phyloP scores from a whole-genome alignment of 2,329 filamentous ascomycete genomes.

The Cryphonectria nitschkei region DNA sequence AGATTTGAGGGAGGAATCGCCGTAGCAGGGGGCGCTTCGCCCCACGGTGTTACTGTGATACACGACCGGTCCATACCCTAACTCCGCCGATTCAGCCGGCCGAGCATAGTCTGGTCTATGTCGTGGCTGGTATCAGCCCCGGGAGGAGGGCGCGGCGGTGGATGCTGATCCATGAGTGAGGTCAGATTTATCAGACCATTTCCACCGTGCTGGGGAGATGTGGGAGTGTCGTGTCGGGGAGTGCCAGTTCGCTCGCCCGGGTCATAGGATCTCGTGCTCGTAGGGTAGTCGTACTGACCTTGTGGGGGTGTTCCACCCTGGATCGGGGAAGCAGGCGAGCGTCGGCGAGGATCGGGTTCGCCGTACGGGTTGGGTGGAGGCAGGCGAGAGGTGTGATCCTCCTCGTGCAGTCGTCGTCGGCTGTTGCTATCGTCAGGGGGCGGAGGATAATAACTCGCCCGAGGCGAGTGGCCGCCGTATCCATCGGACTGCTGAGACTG shows the following conservation, averaged over 20 bases:
- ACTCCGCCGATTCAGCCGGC: conserved; percentile 49
- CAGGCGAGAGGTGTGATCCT: conserved; percentile 47
- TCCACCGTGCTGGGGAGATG: conserved; percentile 37
- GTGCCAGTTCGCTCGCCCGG: conserved; percentile 43
- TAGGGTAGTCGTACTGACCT: conserved; percentile 40
- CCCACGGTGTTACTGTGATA: neutral
- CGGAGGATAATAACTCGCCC: conserved; percentile 39
- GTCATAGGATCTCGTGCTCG: conserved; percentile 33
- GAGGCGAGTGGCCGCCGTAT: conserved; percentile 41
- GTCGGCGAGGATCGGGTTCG: conserved; percentile 54
- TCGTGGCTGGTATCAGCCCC: conserved; percentile 42
- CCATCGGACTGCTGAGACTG: conserved; percentile 23
- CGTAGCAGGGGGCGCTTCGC: neutral
- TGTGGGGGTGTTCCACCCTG: conserved; percentile 53
- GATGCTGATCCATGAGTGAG: conserved; percentile 51
- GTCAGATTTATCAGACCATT: conserved; percentile 53
- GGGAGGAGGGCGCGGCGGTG: conserved; percentile 29
- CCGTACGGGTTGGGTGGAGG: conserved; percentile 51
- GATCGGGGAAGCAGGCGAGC: conserved; percentile 53
- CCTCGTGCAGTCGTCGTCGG: conserved; percentile 44
- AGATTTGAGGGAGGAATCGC: neutral
- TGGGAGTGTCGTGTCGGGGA: conserved; percentile 42
- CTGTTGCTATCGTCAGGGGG: conserved; percentile 42
- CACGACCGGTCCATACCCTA: conserved; percentile 17
- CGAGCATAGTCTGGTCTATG: conserved; percentile 60